Evolutionary conservation across 352 stramenopile species (phyloP).

Genomic region (Globisporangium spinosum): DNA sequence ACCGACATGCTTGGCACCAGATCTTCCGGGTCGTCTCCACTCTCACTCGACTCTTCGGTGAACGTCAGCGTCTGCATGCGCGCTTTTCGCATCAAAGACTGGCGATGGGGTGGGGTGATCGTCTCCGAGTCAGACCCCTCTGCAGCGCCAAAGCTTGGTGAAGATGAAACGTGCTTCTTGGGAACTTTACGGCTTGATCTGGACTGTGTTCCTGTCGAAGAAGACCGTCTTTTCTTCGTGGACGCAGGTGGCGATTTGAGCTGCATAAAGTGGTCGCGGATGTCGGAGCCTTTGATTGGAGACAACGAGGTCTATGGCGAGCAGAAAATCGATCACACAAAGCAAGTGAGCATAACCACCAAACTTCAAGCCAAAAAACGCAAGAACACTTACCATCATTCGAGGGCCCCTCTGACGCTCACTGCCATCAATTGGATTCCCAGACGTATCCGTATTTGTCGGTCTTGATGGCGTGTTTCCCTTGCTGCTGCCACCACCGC

Average conservation of each 20-base stretch:
- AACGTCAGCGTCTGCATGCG: constrained; percentile 41
- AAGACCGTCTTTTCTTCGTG: constrained; percentile 37
- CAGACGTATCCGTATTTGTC: background rate
- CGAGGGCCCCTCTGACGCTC: constrained; percentile 22
- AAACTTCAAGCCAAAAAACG: background rate
- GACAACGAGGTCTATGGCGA: constrained; percentile 55
- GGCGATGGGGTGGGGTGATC: constrained; percentile 33
- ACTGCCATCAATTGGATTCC: background rate
- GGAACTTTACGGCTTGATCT: constrained; percentile 9
- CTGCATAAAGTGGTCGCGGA: constrained; percentile 51
- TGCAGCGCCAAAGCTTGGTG: background rate
- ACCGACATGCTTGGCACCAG: constrained; percentile 29
- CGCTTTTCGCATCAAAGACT: constrained; percentile 49
- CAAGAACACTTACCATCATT: constrained; percentile 42
- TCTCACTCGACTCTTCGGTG: constrained; percentile 50
- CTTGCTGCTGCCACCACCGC: constrained; percentile 10
- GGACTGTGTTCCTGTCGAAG: constrained; percentile 17
- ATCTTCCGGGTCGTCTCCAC: constrained; percentile 37
- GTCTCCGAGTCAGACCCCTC: constrained; percentile 8
- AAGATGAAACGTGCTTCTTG: constrained; percentile 13
- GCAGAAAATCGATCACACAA: constrained; percentile 13
- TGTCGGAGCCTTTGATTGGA: constrained; percentile 64
- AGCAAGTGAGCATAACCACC: constrained; percentile 11
- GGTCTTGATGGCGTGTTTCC: background rate
- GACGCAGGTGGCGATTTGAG: constrained; percentile 57